Evolutionary conservation across 2,329 filamentous ascomycete species (phyloP).

Genomic region (Aspergillus sp.): DNA sequence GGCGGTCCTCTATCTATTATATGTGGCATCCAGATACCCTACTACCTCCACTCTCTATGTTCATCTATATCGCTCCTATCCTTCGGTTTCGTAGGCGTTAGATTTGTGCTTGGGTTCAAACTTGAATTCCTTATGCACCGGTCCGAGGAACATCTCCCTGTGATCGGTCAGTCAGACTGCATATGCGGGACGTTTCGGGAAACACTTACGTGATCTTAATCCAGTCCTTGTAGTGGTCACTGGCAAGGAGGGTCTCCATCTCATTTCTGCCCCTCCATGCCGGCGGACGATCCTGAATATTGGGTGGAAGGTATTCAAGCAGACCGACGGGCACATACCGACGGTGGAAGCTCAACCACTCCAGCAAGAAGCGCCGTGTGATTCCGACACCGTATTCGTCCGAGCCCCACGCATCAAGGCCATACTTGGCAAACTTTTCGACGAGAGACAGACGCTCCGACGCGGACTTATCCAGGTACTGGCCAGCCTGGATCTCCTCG

Average conservation of each 20-base stretch:
- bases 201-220: slow-evolving; percentile 86
- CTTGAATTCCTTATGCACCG: slow-evolving; percentile 82
- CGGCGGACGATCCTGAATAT: slow-evolving; percentile 84
- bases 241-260: slow-evolving; percentile 87
- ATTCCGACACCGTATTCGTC: slow-evolving; percentile 92
- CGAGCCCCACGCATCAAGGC: slow-evolving; percentile 90
- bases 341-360: slow-evolving; percentile 92
- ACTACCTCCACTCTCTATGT: no score
- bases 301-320: slow-evolving; percentile 83
- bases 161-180: slow-evolving; percentile 9
- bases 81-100: slow-evolving; percentile 81
- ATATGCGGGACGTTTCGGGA: slow-evolving; percentile 10
- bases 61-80: slow-evolving; percentile 3
- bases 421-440: slow-evolving; percentile 86
- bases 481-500: slow-evolving; percentile 87
- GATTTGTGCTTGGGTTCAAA: slow-evolving; percentile 99
- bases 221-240: slow-evolving; percentile 94
- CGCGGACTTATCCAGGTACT: slow-evolving; percentile 94
- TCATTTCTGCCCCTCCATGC: slow-evolving; percentile 82
- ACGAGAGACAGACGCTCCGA: slow-evolving; percentile 81
- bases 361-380: slow-evolving; percentile 86
- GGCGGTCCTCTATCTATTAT: no score
- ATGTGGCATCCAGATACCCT: no score
- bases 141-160: slow-evolving; percentile 97
- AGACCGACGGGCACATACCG: slow-evolving; percentile 89